Percentiles rank a stretch among this genome's conserved stretches.
These are phyloP conservation scores for Sporothrix variecibatus DNA, from an alignment of 2,329 filamentous ascomycete genomes.

Conservation along the genomic window DNA sequence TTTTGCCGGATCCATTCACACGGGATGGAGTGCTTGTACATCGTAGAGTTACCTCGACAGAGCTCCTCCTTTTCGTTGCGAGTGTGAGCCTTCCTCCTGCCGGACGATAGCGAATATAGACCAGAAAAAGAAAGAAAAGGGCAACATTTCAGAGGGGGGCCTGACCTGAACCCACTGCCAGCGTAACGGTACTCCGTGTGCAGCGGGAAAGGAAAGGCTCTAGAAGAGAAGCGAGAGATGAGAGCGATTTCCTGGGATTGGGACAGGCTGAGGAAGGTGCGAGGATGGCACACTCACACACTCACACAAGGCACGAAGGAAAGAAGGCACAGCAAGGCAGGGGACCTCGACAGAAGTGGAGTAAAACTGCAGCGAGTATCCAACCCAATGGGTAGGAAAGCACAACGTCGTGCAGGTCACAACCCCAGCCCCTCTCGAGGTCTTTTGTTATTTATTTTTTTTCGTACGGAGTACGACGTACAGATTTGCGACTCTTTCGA, in stretches of 20 bases:
- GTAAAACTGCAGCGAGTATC: neutral
- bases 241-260: neutral
- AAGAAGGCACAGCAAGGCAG: neutral
- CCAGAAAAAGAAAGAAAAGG: neutral
- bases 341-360: slow-evolving; percentile 8
- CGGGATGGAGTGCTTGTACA: neutral
- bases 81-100: neutral
- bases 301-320: neutral
- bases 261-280: slow-evolving; percentile 7
- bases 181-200: neutral
- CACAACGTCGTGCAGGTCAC: slow-evolving; percentile 4
- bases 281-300: neutral
- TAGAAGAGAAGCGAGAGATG: neutral
- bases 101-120: neutral
- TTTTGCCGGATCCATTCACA: neutral
- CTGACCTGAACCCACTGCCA: neutral
- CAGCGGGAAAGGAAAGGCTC: neutral
- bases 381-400: neutral
- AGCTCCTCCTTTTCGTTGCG: no score
- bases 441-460: neutral
- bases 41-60: neutral
- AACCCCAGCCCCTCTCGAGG: neutral
- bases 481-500: neutral
- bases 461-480: neutral
- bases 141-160: neutral